A percentile compares a stretch with the other conserved stretches of the same genome.
phyloP scores from a whole-genome alignment of 2,329 filamentous ascomycete genomes.

The Ambrosiella cleistominuta region DNA sequence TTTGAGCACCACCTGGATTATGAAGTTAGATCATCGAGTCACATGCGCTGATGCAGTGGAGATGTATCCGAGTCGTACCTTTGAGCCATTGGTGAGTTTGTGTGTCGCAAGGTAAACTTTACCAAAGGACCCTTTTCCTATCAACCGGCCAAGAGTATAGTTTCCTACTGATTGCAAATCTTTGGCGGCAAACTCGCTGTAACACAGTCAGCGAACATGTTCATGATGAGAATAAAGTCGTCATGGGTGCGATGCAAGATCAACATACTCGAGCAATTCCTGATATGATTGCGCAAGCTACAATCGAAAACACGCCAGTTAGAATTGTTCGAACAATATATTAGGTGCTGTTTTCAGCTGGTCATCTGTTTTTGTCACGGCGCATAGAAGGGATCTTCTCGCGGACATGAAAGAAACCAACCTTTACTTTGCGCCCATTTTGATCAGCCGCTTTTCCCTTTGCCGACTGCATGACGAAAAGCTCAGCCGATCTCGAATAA shows the following conservation, averaged over 20 bases:
- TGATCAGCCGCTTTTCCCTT: conserved; percentile 36
- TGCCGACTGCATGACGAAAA: conserved; percentile 29
- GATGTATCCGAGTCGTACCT: conserved; percentile 37
- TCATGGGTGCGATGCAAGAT: background rate
- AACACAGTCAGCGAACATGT: background rate
- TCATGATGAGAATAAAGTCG: background rate
- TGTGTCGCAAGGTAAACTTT: conserved; percentile 94
- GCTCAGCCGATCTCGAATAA: background rate
- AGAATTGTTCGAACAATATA: background rate
- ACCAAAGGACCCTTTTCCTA: conserved; percentile 95
- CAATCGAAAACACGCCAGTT: background rate
- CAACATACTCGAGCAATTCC: conserved; percentile 73
- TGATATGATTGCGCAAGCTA: conserved; percentile 95
- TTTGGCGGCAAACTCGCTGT: conserved; percentile 79
- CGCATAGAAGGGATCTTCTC: background rate
- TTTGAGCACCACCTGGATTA: conserved; percentile 67
- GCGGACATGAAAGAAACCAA: conserved; percentile 1
- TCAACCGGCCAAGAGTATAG: conserved; percentile 77
- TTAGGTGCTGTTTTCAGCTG: too few species aligned
- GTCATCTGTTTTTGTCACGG: background rate
- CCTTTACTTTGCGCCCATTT: conserved; percentile 46
- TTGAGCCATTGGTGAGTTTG: conserved; percentile 96
- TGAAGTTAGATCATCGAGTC: background rate
- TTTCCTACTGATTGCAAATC: conserved; percentile 89
- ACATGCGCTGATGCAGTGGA: background rate